These are phyloP conservation scores for Capsella rubella DNA, from an alignment of 441 rosid genomes.

Conservation along the genomic window DNA sequence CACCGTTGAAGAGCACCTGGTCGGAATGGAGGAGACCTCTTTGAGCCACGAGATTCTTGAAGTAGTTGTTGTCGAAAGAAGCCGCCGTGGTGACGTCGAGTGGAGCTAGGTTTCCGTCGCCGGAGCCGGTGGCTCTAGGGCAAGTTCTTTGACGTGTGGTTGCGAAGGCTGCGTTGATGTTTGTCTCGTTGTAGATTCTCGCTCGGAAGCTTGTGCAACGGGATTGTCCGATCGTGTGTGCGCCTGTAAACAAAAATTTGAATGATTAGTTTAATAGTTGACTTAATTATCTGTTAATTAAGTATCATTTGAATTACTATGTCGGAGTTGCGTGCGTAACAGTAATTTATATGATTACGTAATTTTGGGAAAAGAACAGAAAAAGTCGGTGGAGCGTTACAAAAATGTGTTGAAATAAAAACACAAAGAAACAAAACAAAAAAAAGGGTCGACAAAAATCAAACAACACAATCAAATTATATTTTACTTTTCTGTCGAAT, in stretches of 20 bases:
- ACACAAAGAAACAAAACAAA: conserved; percentile 8
- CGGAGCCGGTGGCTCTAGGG: conserved; percentile 58
- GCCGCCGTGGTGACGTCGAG: conserved; percentile 71
- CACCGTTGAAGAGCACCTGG: conserved; percentile 75
- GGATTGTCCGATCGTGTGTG: conserved; percentile 77
- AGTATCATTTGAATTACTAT: conserved; percentile 6
- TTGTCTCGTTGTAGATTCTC: conserved; percentile 72
- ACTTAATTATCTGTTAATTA: conserved; percentile 13
- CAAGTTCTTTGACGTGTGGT: conserved; percentile 57
- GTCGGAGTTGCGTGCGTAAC: conserved; percentile 2
- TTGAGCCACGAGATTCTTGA: conserved; percentile 63
- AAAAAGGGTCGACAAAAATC: conserved; percentile 19
- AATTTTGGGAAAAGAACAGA: conserved; percentile 7
- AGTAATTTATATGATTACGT: conserved; percentile 15
- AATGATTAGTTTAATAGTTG: conserved; percentile 9
- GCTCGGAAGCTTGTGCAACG: conserved; percentile 67
- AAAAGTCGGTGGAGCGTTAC: conserved; percentile 34
- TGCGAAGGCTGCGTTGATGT: conserved; percentile 69
- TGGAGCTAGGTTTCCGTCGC: conserved; percentile 82
- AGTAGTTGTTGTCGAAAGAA: conserved; percentile 72
- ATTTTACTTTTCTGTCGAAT: conserved; percentile 30
- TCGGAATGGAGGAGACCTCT: conserved; percentile 86
- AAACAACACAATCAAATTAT: conserved; percentile 21
- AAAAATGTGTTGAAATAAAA: conserved; percentile 30
- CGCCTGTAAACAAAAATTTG: no score